Base-by-base conservation (phyloP, 371 early-diverging fungal genomes). In the Actinomortierella ambigua region DNA sequence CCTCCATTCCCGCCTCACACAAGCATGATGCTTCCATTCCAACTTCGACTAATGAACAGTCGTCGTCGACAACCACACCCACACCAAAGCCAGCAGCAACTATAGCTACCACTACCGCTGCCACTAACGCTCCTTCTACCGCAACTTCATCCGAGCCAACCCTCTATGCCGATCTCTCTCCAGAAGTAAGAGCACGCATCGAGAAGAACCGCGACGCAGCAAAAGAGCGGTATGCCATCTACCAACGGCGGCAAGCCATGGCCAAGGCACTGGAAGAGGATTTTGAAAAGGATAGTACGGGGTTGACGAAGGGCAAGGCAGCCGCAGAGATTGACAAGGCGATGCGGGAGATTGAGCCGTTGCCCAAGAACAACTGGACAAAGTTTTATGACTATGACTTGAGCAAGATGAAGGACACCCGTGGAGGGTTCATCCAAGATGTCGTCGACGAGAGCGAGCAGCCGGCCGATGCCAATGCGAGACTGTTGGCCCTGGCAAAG, bases 361-460 rank as follows among this genome's bases (percentile, higher is more conserved):
- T 71, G 17, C 73, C 73, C 6, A 71, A 71, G 60, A 59, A 63
- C 22, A 59, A 28, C 28, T 71, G 73, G 73, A 71, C 73, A 22
- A 71, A 63, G 27, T 71, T 66, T 68, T 87, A 79, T 76, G 96
- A 96, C 44, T 96, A 89, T 80, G 89, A 96, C 63, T 65, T 95
- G 29, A 82, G 84, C 41, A 88, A 85, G 8, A 88, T 93, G 88
- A 81, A 80, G 39, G 92, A 95, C 68, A 86, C 90, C 17, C 82
- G 82, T 26, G 96, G 92, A n/a, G 96, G 96, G 7, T 95, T 93
- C 70, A 68, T 98, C 18, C 69, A 84, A 13, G 89, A 88, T 8
- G 80, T 90, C 15, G 55, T 67, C 3, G 61, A 57, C 27, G 70
- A 79, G 15, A 77, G 78, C 17, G 63, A 80, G 40, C 61, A 70